Evolutionary conservation across 2,329 filamentous ascomycete species (phyloP).

Genomic region (Dactylellina leptospora): DNA sequence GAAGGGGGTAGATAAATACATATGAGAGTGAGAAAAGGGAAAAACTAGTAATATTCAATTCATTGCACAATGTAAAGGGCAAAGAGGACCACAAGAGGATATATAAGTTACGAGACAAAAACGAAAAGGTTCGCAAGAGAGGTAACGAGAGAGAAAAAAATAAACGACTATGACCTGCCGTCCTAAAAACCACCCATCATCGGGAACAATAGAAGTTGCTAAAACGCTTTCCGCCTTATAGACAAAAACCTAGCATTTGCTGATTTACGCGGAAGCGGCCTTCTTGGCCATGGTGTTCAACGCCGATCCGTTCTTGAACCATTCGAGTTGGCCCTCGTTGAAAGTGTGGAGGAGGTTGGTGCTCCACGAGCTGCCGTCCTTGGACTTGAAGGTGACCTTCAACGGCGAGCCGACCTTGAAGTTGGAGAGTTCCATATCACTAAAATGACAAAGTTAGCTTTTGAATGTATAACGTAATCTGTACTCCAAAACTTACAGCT

Average conservation of each 20-base stretch:
- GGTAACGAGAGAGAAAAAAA: slow-evolving; percentile 1
- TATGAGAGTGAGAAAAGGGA: background rate
- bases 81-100: slow-evolving; percentile 6
- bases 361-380: slow-evolving; percentile 82
- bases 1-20: background rate
- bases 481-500: slow-evolving; percentile 62
- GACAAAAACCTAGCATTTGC: background rate
- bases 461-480: no score
- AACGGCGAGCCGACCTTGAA: slow-evolving; percentile 91
- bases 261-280: slow-evolving; percentile 44
- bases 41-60: background rate
- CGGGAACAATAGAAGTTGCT: no score
- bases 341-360: slow-evolving; percentile 91
- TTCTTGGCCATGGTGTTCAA: slow-evolving; percentile 70
- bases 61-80: background rate
- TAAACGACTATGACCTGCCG: slow-evolving; percentile 38
- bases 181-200: slow-evolving; percentile 3
- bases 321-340: slow-evolving; percentile 97
- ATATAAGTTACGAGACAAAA: slow-evolving; percentile 25
- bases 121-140: background rate
- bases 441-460: no score
- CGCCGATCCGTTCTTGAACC: slow-evolving; percentile 98
- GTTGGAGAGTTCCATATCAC: slow-evolving; percentile 85
- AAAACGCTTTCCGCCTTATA: background rate
- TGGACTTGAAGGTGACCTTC: slow-evolving; percentile 89